Percentiles rank a stretch among this genome's conserved stretches.
phyloP scores from a whole-genome alignment of 2,329 filamentous ascomycete species.

The Penicillium occitanis region DNA sequence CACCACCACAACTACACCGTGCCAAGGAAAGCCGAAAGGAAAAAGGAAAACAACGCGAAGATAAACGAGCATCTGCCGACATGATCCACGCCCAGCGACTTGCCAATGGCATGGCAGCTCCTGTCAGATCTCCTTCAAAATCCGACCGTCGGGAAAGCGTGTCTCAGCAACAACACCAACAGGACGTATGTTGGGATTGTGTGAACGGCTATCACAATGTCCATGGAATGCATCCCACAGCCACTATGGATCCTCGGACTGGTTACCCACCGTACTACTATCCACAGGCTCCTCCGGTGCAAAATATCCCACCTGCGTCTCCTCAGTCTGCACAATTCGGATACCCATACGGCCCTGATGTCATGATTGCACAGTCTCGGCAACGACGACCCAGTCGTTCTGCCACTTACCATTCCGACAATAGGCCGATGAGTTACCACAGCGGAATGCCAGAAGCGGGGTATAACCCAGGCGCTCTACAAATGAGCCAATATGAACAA shows the following conservation, averaged over 20 bases:
- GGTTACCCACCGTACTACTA: constrained; percentile 32
- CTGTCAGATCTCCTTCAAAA: constrained; percentile 37
- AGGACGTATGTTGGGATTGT: constrained; percentile 36
- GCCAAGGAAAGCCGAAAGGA: constrained; percentile 34
- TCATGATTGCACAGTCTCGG: constrained; percentile 32
- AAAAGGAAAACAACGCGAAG: constrained; percentile 33
- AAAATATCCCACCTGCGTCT: constrained; percentile 31
- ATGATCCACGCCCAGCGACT: constrained; percentile 38
- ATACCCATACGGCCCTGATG: constrained; percentile 32
- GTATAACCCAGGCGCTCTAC: constrained; percentile 29
- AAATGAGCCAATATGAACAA: constrained; percentile 34
- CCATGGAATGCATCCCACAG: constrained; percentile 29
- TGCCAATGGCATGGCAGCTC: constrained; percentile 32
- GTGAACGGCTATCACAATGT: constrained; percentile 31
- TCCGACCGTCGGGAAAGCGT: constrained; percentile 35
- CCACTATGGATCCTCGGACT: constrained; percentile 35
- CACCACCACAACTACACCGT: constrained; percentile 29
- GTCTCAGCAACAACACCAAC: constrained; percentile 32
- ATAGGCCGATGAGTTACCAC: constrained; percentile 40
- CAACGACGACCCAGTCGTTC: constrained; percentile 33
- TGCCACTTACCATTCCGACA: constrained; percentile 37
- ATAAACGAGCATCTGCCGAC: constrained; percentile 33
- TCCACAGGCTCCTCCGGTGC: constrained; percentile 27
- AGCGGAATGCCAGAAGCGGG: constrained; percentile 35
- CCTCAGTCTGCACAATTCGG: constrained; percentile 33